Evolutionary conservation across 495 filamentous ascomycete genomes (phyloP), one percentile per base, ranked within the genome.

Genomic region (Penicillium dipodomyicola): DNA sequence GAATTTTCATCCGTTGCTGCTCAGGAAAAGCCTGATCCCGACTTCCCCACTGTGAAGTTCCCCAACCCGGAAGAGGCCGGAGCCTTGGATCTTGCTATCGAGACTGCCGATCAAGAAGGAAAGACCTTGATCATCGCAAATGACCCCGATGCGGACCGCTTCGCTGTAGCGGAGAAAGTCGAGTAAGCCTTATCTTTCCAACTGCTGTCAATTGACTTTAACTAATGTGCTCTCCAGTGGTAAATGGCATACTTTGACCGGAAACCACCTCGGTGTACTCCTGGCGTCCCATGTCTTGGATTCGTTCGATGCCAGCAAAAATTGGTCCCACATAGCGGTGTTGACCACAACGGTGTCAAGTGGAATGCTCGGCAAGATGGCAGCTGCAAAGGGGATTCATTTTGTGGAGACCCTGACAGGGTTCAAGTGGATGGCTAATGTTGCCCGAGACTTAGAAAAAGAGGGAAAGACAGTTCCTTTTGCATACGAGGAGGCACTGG

Each of bases 31-130:
- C 85, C 87, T 7, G 75, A 90, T 65, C 84, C 87, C 0, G 79
- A 87, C 39, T 90, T 90, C 49, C 84, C 87, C 2, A 89, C 87
- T 0, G 83, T 89, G 19, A 74, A 74, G 23, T 89, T 88, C 61
- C 87, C 87, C 3, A 90, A 90, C 60, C 87, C 87, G 0, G 87
- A 90, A 65, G 87, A 90, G 62, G 76, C 78, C 39, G 86, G 85
- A 15, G 85, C 87, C 11, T 67, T 90, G n/a, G 79, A 88, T 59
- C 74, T 89, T 25, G 81, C 87, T 11, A 82, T 82, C 32, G 52
- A 73, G 48, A 77, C 76, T 10, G 87, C 86, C 40, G 77, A 85
- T 39, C 57, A 64, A 45, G 57, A 77, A 22, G 68, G 67, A 19
- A 72, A 80, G 60, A 65, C 64, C 15, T 59, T 89, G 11, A 77